These are phyloP conservation scores for Chlorella sp. DNA, from an alignment of 139 green algal species.

Conservation along the genomic window DNA sequence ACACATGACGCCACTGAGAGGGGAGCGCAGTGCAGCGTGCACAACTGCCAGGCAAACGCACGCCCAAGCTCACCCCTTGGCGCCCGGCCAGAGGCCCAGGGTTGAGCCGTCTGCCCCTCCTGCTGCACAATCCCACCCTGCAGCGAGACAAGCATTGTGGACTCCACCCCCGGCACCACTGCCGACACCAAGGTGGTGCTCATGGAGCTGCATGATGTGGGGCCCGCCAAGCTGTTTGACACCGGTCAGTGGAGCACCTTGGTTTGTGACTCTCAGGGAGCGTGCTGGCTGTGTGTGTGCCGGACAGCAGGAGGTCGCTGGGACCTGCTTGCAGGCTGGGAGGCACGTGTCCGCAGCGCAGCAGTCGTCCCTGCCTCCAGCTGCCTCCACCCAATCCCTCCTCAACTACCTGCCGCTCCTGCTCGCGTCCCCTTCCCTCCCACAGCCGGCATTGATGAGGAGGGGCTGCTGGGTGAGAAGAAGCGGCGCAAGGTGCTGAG, in stretches of 20 bases:
- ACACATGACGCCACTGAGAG: neutral
- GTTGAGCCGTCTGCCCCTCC: neutral
- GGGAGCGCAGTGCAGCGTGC: neutral
- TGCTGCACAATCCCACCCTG: too few relatives aligned
- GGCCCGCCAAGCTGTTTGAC: constrained; percentile 74
- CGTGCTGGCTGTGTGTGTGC: too few relatives aligned
- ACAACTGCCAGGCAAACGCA: neutral
- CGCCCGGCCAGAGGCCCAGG: neutral
- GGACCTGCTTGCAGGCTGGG: too few relatives aligned
- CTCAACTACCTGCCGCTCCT: too few relatives aligned
- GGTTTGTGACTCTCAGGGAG: too few relatives aligned
- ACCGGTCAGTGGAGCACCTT: constrained; percentile 46
- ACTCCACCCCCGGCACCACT: constrained; percentile 71
- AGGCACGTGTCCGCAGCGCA: too few relatives aligned
- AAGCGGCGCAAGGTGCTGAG: constrained; percentile 65
- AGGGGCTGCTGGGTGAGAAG: constrained; percentile 59
- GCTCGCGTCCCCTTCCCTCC: neutral
- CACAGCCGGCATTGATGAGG: constrained; percentile 58
- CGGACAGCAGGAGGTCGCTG: too few relatives aligned
- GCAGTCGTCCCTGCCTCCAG: too few relatives aligned
- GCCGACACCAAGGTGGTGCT: constrained; percentile 62
- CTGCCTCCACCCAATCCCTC: too few relatives aligned
- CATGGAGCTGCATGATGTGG: constrained; percentile 74
- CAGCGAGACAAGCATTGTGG: constrained; percentile 75
- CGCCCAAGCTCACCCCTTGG: neutral